Conservation (phyloP, 2,329 filamentous ascomycete genomes). For the Endocalyx cinctus region DNA sequence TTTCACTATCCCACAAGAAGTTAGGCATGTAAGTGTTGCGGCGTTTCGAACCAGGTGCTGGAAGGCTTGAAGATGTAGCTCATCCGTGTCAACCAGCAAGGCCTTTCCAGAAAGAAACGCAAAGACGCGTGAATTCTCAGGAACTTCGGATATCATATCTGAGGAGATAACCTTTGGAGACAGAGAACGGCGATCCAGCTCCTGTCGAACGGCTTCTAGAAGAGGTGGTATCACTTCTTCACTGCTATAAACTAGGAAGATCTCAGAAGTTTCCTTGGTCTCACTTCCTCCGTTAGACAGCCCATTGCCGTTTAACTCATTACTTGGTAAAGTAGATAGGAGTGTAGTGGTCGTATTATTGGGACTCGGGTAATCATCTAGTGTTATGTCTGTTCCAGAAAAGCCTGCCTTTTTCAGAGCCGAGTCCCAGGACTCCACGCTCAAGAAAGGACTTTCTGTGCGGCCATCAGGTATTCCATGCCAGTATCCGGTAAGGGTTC, state of each 20-base stretch:
- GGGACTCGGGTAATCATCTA: slow-evolving; percentile 16
- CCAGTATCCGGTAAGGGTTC: slow-evolving; percentile 12
- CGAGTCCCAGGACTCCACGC: slow-evolving; percentile 14
- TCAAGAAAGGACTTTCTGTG: slow-evolving; percentile 10
- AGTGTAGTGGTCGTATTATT: slow-evolving; percentile 5
- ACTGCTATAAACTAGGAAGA: slow-evolving; percentile 2
- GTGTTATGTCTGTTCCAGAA: slow-evolving; percentile 14
- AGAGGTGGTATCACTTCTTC: no score
- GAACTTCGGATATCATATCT: no score
- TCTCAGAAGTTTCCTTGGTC: not conserved
- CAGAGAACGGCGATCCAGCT: not conserved
- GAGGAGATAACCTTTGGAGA: not conserved
- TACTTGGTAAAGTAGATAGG: slow-evolving; percentile 6
- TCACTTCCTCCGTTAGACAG: no score
- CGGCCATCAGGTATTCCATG: slow-evolving; percentile 8
- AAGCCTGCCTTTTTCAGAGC: slow-evolving; percentile 14
- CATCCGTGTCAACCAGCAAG: slow-evolving; percentile 3
- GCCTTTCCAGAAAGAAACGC: slow-evolving; percentile 5
- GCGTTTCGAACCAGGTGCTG: slow-evolving; percentile 11
- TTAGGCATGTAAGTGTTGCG: slow-evolving; percentile 12
- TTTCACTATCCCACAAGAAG: slow-evolving; percentile 13
- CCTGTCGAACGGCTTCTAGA: not conserved
- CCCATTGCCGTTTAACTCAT: no score
- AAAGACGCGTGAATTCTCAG: slow-evolving; percentile 4
- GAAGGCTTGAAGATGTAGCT: slow-evolving; percentile 7